Evolutionary conservation across 352 stramenopile species (phyloP).

Genomic region (Phytophthora ohioensis): DNA sequence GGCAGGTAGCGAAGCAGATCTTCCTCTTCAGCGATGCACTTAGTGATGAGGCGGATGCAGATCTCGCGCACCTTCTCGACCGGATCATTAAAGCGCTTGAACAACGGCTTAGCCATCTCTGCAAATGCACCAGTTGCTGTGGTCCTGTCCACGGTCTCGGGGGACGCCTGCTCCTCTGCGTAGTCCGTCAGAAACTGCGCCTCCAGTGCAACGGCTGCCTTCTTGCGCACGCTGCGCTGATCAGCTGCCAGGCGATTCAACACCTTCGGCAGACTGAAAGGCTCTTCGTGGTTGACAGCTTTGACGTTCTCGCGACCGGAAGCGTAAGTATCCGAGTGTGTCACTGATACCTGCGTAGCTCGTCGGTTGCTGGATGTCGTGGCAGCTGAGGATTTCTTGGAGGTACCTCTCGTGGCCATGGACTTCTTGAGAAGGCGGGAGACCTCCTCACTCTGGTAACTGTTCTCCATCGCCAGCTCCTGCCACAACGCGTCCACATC

Average conservation of each 20-base stretch:
- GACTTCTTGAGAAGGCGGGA: conserved; percentile 54
- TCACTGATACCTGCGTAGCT: conserved; percentile 5
- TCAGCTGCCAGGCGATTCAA: conserved; percentile 74
- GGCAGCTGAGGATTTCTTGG: conserved; percentile 9
- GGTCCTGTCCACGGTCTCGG: not conserved
- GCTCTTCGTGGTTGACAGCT: conserved; percentile 9
- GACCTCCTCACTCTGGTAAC: conserved; percentile 34
- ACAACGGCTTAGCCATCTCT: conserved; percentile 75
- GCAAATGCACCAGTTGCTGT: conserved; percentile 34
- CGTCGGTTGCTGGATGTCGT: conserved; percentile 1
- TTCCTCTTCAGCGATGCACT: conserved; percentile 53
- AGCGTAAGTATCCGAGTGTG: not conserved
- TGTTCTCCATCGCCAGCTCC: conserved; percentile 52
- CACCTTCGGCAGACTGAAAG: conserved; percentile 56
- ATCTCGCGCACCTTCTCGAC: conserved; percentile 82
- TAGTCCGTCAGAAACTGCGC: conserved; percentile 43
- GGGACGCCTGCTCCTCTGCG: not conserved
- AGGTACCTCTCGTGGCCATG: conserved; percentile 20
- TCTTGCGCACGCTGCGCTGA: conserved; percentile 57
- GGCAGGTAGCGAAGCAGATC: conserved; percentile 76
- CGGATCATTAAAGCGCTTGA: conserved; percentile 87
- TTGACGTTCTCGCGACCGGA: not conserved
- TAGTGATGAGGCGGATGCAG: conserved; percentile 63
- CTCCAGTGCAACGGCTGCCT: conserved; percentile 64
- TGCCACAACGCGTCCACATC: conserved; percentile 58